Evolutionary conservation across 768 basidiomycete genomes (phyloP).

Genomic region (Favolaschia claudopus): DNA sequence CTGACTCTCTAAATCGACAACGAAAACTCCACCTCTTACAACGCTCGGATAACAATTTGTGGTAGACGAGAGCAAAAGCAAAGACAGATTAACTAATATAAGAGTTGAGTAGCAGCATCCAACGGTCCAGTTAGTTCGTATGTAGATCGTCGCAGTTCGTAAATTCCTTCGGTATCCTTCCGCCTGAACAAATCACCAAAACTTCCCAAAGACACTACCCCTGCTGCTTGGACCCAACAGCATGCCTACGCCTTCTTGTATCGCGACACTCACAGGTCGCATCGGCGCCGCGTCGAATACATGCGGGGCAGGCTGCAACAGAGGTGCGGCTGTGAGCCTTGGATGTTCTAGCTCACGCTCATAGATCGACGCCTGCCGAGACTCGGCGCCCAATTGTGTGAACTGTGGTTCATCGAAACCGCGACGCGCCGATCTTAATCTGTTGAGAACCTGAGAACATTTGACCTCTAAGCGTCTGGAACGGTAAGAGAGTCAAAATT

Average conservation of each 20-base stretch:
- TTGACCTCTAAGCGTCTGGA: background rate
- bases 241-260: slow-evolving; percentile 76
- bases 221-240: slow-evolving; percentile 55
- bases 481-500: background rate
- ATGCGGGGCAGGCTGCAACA: slow-evolving; percentile 82
- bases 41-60: too few relatives aligned
- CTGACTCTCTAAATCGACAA: too few relatives aligned
- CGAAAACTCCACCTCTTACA: too few relatives aligned
- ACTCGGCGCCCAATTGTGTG: slow-evolving; percentile 52
- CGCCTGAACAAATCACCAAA: too few relatives aligned
- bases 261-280: slow-evolving; percentile 76
- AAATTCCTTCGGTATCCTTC: too few relatives aligned
- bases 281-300: slow-evolving; percentile 78
- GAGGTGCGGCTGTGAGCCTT: slow-evolving; percentile 50
- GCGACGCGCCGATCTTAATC: slow-evolving; percentile 64
- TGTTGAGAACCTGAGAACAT: slow-evolving; percentile 58
- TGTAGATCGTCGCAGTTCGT: too few relatives aligned
- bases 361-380: slow-evolving; percentile 75
- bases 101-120: too few relatives aligned
- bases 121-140: too few relatives aligned
- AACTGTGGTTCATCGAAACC: slow-evolving; percentile 59
- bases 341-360: slow-evolving; percentile 75
- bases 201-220: slow-evolving; percentile 66
- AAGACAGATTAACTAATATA: too few relatives aligned
- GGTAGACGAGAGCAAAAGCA: too few relatives aligned